Evolutionary conservation across 495 filamentous ascomycete species (phyloP).

Genomic region (Penicillium cataractarum): DNA sequence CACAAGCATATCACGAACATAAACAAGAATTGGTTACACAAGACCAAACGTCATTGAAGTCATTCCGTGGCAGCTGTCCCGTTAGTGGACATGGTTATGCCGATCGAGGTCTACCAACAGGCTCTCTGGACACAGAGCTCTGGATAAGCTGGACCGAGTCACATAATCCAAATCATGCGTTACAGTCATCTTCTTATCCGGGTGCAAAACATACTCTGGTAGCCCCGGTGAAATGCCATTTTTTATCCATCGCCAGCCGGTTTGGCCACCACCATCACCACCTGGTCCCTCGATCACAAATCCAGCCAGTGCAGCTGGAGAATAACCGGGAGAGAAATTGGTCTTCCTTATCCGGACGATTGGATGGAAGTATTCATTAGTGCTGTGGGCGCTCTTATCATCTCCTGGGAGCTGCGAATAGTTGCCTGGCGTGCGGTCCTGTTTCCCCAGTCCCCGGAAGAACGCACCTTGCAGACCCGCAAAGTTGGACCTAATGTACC

Average conservation of each 20-base stretch:
- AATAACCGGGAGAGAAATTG: not conserved
- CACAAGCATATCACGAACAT: not conserved
- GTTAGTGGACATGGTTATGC: not conserved
- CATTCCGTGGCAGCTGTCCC: not conserved
- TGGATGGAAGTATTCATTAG: slow-evolving; percentile 5
- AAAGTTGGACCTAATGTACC: slow-evolving; percentile 3
- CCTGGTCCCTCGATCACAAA: not conserved
- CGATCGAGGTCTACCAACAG: slow-evolving; percentile 6
- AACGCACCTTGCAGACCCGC: slow-evolving; percentile 2
- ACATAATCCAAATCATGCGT: not conserved
- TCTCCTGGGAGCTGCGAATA: not conserved
- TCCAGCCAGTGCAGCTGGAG: slow-evolving; percentile 6
- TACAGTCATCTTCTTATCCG: slow-evolving; percentile 5
- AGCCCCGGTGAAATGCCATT: not conserved
- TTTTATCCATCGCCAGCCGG: slow-evolving; percentile 4
- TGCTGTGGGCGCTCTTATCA: not conserved
- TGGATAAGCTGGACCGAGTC: slow-evolving; percentile 4
- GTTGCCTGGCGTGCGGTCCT: slow-evolving; percentile 6
- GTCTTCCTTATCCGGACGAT: slow-evolving; percentile 4
- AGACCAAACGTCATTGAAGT: not conserved
- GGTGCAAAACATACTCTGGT: slow-evolving; percentile 5
- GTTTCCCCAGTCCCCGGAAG: slow-evolving; percentile 4
- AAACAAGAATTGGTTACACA: not conserved
- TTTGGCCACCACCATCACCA: not conserved
- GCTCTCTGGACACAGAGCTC: slow-evolving; percentile 1